Evolutionary conservation across 108 stramenopile species (phyloP).

Genomic region (Cyclotella sp.): DNA sequence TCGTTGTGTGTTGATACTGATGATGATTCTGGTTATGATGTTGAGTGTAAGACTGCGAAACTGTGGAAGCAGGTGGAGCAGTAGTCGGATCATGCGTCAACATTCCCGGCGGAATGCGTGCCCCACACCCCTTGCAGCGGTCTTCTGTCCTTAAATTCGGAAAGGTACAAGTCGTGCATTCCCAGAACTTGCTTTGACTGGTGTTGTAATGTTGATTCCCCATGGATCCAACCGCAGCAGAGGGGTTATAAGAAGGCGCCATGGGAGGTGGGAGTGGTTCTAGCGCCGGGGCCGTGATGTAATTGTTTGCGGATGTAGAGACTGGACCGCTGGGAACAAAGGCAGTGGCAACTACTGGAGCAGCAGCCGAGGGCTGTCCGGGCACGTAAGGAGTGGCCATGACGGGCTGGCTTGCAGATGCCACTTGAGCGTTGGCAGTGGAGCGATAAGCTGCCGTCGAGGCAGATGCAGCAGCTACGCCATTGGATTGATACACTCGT

Average conservation of each 20-base stretch:
- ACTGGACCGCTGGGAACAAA: not conserved
- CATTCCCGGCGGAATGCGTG: conserved; percentile 10
- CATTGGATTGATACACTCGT: conserved; percentile 12
- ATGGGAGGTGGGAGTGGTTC: conserved; percentile 6
- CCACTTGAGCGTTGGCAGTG: conserved; percentile 2
- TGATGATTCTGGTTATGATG: not conserved
- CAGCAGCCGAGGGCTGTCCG: not conserved
- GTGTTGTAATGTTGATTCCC: not conserved
- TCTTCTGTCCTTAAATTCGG: conserved; percentile 29
- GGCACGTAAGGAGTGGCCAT: conserved; percentile 37
- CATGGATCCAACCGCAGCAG: not conserved
- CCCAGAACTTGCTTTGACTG: conserved; percentile 25
- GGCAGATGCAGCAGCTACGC: conserved; percentile 10
- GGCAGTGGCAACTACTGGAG: conserved; percentile 27
- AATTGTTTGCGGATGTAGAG: not conserved
- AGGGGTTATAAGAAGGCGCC: conserved; percentile 12
- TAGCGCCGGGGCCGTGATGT: not conserved
- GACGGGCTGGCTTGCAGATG: conserved; percentile 13
- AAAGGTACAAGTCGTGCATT: conserved; percentile 35
- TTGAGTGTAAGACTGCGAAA: not conserved
- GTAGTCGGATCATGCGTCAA: not conserved
- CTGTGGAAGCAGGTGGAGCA: not conserved
- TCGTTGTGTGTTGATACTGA: not conserved
- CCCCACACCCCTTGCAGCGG: conserved; percentile 34
- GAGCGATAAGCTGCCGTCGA: not conserved